Base-by-base conservation (phyloP, 1,284 basidiomycete species). In the Athelia sp. region DNA sequence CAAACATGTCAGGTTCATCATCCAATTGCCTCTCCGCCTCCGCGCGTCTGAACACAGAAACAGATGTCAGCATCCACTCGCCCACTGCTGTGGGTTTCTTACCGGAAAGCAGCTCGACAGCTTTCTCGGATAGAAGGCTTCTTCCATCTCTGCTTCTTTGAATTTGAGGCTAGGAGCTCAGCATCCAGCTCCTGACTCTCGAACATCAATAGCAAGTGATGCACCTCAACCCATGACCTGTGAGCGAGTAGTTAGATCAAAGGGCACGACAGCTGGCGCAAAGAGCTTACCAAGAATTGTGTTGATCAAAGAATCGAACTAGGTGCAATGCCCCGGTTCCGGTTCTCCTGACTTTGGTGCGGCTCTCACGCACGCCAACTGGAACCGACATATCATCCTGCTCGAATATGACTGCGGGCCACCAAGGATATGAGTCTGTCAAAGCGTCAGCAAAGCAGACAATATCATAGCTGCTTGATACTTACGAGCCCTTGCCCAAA, bases 231-330 rank as follows among this genome's bases (percentile, higher is more conserved):
- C 43, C 43, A 44, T 22, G 4, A 11, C 43, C 43, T 44, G 6
- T 26, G 6, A 21, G 6, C 8, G n/a, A 44, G 6, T 4, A 21
- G 18, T n/a, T 23, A n/a, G 24, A 22, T 26, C 6, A 26, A 4
- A n/a, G 24, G 15, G 4, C 18, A 44, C 15, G 10, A 9, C 43
- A 10, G 8, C 24, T 15, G 23, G 9, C 15, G 4, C 43, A 22
- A 44, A 22, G 10, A 21, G 56, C 73, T 32, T 56, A 83, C 83
- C 84, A 90, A 48, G 79, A 78, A 45, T 67, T 66, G 1, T 67
- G 57, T 48, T 75, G 74, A 59, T 90, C 87, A 61, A 74, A 90
- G 66, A 88, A 92, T 47, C 78, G 78, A 15, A 90, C 74, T 38
- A 89, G 72, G 57, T 76, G 71, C 52, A 79, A 47, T 49, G 64